phyloP scores from a whole-genome alignment of 345 rosid genomes.

The Acer yangbiense region DNA sequence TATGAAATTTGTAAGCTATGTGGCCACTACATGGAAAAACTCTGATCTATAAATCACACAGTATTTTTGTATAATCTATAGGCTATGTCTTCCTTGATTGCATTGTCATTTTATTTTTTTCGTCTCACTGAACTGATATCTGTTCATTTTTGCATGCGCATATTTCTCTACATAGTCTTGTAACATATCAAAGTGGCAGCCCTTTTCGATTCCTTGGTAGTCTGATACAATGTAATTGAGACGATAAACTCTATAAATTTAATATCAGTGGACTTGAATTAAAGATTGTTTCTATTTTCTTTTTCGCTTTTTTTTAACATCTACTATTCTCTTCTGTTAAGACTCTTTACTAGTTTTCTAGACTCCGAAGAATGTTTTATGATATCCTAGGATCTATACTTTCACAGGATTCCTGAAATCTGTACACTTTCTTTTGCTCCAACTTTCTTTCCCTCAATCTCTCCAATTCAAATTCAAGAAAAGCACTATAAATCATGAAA shows the following conservation, averaged over 20 bases:
- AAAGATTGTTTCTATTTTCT: background rate
- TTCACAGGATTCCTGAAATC: conserved; percentile 32
- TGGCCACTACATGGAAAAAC: background rate
- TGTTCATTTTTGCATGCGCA: background rate
- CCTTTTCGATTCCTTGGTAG: background rate
- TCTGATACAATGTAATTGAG: background rate
- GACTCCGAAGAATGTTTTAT: background rate
- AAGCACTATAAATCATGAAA: conserved; percentile 23
- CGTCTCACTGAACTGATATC: background rate
- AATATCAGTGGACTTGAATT: background rate
- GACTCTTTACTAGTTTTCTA: background rate
- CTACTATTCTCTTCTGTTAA: too few relatives aligned
- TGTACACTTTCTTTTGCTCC: conserved; percentile 28
- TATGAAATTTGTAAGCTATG: too few relatives aligned
- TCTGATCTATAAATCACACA: background rate
- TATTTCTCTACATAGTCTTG: background rate
- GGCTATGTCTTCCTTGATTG: too few relatives aligned
- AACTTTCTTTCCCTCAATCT: conserved; percentile 19
- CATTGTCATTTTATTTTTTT: too few relatives aligned
- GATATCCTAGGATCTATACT: conserved; percentile 18
- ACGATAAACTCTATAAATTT: background rate
- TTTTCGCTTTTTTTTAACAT: too few relatives aligned
- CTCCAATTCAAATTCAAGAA: conserved; percentile 28
- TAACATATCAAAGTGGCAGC: background rate
- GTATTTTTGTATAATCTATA: background rate